phyloP scores from a whole-genome alignment of 2,329 filamentous ascomycete species.

The Sporothrix sp. region DNA sequence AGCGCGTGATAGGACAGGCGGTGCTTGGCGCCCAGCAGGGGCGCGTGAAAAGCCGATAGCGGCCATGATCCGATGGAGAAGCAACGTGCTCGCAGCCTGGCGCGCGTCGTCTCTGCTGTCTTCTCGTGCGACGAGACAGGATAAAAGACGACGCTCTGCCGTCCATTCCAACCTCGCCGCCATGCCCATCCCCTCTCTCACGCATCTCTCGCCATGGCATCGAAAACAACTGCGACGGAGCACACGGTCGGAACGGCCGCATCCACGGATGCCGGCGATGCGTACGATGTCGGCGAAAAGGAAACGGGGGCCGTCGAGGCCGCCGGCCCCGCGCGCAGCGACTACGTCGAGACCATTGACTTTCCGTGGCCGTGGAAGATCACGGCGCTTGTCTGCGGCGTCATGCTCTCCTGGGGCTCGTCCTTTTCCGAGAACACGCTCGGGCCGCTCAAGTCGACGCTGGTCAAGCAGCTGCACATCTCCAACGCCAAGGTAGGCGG shows the following conservation, averaged over 20 bases:
- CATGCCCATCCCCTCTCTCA: no score
- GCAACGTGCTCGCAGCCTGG: neutral
- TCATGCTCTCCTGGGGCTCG: slow-evolving; percentile 21
- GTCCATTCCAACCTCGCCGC: no score
- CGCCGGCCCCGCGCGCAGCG: neutral
- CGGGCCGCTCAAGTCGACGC: slow-evolving; percentile 20
- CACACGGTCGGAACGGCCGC: neutral
- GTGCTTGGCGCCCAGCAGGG: neutral
- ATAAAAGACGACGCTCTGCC: neutral
- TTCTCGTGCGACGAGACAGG: neutral
- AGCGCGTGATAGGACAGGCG: neutral
- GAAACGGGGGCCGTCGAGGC: neutral
- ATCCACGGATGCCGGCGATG: neutral
- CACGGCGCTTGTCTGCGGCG: slow-evolving; percentile 18
- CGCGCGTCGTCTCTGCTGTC: neutral
- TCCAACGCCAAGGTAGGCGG: slow-evolving; percentile 17
- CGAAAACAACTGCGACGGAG: neutral
- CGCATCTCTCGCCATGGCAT: neutral
- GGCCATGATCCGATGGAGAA: no score
- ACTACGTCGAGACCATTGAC: slow-evolving; percentile 14
- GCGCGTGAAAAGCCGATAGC: no score
- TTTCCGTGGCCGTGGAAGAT: slow-evolving; percentile 21
- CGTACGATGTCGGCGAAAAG: neutral
- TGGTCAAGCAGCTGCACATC: slow-evolving; percentile 19
- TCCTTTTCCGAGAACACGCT: slow-evolving; percentile 22